Conservation (phyloP, 1,139 yeast species). For the Nakaseomyces glabratus region DNA sequence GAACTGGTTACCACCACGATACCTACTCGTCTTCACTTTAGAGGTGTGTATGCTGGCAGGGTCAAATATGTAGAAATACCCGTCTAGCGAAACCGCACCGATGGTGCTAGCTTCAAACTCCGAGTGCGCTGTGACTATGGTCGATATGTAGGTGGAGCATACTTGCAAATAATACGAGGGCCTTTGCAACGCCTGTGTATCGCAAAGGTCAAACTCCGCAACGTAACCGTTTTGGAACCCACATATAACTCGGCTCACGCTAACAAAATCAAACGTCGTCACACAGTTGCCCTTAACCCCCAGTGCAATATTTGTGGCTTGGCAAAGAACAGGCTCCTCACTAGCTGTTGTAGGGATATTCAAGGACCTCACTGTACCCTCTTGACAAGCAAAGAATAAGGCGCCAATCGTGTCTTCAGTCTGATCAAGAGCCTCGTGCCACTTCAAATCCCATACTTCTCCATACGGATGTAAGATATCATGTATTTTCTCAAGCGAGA, state of each 20-base stretch:
- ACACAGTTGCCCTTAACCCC: slow-evolving; percentile 32
- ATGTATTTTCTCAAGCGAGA: slow-evolving; percentile 28
- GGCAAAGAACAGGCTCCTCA: slow-evolving; percentile 21
- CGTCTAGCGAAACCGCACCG: slow-evolving; percentile 43
- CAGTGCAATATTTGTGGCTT: slow-evolving; percentile 15
- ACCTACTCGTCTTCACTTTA: slow-evolving; percentile 31
- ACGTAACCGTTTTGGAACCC: slow-evolving; percentile 62
- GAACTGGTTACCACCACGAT: slow-evolving; percentile 31
- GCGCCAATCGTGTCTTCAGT: slow-evolving; percentile 32
- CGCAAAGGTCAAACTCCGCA: slow-evolving; percentile 48
- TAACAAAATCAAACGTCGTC: slow-evolving; percentile 48
- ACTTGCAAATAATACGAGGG: slow-evolving; percentile 42
- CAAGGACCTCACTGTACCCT: slow-evolving; percentile 53
- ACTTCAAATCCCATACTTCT: slow-evolving; percentile 42
- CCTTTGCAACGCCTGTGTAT: slow-evolving; percentile 11
- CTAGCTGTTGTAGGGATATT: slow-evolving; percentile 30
- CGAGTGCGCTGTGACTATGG: slow-evolving; percentile 38
- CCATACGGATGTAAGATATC: slow-evolving; percentile 44
- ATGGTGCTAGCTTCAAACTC: slow-evolving; percentile 35
- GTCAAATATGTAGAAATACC: slow-evolving; percentile 36
- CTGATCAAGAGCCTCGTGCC: slow-evolving; percentile 37
- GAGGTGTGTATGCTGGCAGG: slow-evolving; percentile 36
- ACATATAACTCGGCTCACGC: slow-evolving; percentile 42
- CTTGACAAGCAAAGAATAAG: slow-evolving; percentile 50
- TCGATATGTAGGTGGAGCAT: slow-evolving; percentile 43